Evolutionary conservation across 495 filamentous ascomycete species (phyloP), one percentile per base, ranked within the genome.

Genomic region (Aspergillus taichungensis): DNA sequence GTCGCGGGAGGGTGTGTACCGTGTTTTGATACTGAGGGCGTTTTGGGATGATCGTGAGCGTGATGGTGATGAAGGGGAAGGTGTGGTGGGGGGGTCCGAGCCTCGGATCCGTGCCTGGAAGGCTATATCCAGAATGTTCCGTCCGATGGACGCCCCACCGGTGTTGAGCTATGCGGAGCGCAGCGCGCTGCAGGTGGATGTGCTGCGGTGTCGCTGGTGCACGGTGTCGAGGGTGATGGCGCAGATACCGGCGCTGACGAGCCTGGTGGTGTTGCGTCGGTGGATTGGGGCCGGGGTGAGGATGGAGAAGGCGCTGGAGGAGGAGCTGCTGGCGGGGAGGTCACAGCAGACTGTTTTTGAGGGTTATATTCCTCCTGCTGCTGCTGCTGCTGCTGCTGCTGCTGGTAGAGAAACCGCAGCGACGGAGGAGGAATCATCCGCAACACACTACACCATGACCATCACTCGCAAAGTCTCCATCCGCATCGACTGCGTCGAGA

Each of bases 1-100:
- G 14, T 69, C 70, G 0, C 61, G 62, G 27, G 68, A 73, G 36
- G 54, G 63, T 3, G 60, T 71, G 1, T 73, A 69, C 38, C 55
- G 63, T 6, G 52, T 60, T 6, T 47, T 73, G 28, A 67, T 67
- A 8, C 52, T 69, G 10, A 50, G 66, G 12, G 66, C 70, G 10
- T 71, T 68, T 28, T 72, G 64, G 61, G 48, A 63, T 41, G 67
- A 69, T 40, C 37, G 13, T 7, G 18, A 11, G 13, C 2, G 18
- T 24, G 4, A 24, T 24, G 18, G 4, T 24, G 18, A 4, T 24
- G 18, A 24, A 24, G 18, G 18, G 18, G n/a, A n/a, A n/a, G n/a
- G n/a, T n/a, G n/a, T n/a, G n/a, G 18, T 24, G 18, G 18, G 4
- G 18, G 18, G 18, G n/a, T n/a, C n/a, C n/a, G n/a, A n/a, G n/a